Conservation (phyloP, 306 rosid species). For the Ormosia emarginata region DNA sequence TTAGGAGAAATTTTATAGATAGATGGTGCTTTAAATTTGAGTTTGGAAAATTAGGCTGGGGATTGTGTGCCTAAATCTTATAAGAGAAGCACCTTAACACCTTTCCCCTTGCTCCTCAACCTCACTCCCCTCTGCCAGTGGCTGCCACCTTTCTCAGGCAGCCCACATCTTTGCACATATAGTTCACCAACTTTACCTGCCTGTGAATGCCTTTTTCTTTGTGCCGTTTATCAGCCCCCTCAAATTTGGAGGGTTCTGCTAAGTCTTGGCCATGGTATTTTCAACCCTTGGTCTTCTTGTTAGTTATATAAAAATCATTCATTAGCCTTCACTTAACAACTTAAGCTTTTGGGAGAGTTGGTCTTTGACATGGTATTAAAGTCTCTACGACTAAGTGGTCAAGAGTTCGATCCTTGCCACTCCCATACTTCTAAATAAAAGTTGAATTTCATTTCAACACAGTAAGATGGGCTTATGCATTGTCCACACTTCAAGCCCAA, state of each 20-base stretch:
- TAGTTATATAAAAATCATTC: too few relatives aligned
- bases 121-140: background rate
- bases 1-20: background rate
- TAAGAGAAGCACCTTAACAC: background rate
- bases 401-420: too few relatives aligned
- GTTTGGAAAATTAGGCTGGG: background rate
- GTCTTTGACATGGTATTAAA: too few relatives aligned
- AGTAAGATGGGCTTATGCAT: too few relatives aligned
- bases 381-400: too few relatives aligned
- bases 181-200: background rate
- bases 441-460: too few relatives aligned
- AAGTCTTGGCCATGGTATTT: background rate
- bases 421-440: too few relatives aligned
- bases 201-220: background rate
- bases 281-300: background rate
- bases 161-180: background rate
- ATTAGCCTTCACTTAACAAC: too few relatives aligned
- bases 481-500: too few relatives aligned
- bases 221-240: background rate
- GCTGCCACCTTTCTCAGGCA: background rate
- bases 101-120: background rate
- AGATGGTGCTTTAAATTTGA: background rate
- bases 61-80: background rate
- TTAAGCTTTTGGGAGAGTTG: too few relatives aligned
- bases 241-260: background rate